phyloP scores from a whole-genome alignment of 2,329 filamentous ascomycete genomes.

The Dothidotthia symphoricarpi region DNA sequence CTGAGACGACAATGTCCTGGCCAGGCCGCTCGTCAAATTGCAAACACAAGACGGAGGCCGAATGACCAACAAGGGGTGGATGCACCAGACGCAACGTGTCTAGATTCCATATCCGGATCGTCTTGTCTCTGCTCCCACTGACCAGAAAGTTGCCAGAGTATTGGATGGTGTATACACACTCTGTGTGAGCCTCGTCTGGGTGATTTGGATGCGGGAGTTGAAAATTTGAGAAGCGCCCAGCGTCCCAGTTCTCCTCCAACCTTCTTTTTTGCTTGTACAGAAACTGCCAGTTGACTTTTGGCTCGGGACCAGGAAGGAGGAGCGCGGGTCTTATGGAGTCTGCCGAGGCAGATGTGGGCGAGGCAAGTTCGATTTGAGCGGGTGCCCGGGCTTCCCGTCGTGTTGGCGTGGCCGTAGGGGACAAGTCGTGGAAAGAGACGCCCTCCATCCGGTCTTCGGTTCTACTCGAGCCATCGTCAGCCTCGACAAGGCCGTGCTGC shows the following conservation, averaged over 20 bases:
- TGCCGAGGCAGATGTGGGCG: conserved; percentile 7
- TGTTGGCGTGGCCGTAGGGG: conserved; percentile 15
- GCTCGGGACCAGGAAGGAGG: conserved; percentile 40
- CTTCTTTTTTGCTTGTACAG: conserved; percentile 83
- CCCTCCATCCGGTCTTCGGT: conserved; percentile 42
- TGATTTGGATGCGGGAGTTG: conserved; percentile 83
- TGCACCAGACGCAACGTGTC: conserved; percentile 74
- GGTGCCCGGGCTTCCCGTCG: conserved; percentile 21
- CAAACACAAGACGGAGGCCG: conserved; percentile 85
- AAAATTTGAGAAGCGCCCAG: conserved; percentile 79
- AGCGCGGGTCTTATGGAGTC: conserved; percentile 35
- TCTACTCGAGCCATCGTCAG: conserved; percentile 38
- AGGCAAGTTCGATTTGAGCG: conserved; percentile 5
- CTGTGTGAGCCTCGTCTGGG: conserved; percentile 77
- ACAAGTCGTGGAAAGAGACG: conserved; percentile 29
- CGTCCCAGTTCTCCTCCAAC: conserved; percentile 88
- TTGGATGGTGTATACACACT: conserved; percentile 95
- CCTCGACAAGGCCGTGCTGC: conserved; percentile 51
- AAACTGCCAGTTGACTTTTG: conserved; percentile 86
- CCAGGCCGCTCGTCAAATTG: conserved; percentile 88
- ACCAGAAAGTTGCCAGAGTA: conserved; percentile 83
- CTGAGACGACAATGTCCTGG: conserved; percentile 91
- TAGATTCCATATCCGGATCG: conserved; percentile 87
- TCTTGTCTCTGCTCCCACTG: conserved; percentile 86
- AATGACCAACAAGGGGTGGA: conserved; percentile 72